Percentiles rank a stretch among this genome's conserved stretches.
Conservation (phyloP, 192 early-diverging fungal species). For the Spizellomyces sp. region DNA sequence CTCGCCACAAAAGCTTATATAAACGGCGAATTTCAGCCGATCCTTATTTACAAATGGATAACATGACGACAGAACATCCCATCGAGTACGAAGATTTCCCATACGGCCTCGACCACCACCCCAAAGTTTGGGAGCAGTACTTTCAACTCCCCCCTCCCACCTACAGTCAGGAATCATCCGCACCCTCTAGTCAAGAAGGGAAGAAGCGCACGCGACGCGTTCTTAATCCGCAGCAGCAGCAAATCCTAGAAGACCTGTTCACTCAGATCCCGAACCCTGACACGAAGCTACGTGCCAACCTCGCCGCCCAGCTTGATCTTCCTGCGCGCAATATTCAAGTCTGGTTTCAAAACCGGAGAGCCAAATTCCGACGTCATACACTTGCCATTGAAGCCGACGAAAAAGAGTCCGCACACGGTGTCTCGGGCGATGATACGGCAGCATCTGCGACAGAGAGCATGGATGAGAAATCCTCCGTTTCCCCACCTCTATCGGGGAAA, state of each 20-base stretch:
- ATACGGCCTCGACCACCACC: not conserved
- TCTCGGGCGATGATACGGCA: not conserved
- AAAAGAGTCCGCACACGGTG: not conserved
- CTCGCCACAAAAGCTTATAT: too few relatives aligned
- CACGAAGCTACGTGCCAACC: conserved; percentile 7
- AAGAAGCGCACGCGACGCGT: not conserved
- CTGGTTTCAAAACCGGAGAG: conserved; percentile 84
- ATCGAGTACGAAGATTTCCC: too few relatives aligned
- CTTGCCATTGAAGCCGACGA: not conserved
- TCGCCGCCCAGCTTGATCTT: conserved; percentile 81
- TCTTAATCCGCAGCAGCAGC: not conserved
- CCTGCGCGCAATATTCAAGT: conserved; percentile 86
- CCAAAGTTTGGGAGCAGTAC: not conserved
- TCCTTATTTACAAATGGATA: too few relatives aligned
- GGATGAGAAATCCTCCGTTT: not conserved
- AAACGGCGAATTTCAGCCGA: too few relatives aligned
- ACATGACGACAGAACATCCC: too few relatives aligned
- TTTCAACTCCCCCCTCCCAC: not conserved
- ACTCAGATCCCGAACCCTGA: not conserved
- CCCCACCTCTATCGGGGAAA: not conserved
- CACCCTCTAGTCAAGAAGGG: not conserved
- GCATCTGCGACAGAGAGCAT: not conserved
- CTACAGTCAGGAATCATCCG: not conserved
- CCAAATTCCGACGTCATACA: not conserved
- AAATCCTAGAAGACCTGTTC: conserved; percentile 17